These are phyloP conservation scores for Macrolepiota fuliginosa DNA, from an alignment of 768 basidiomycete species.

Conservation along the genomic window DNA sequence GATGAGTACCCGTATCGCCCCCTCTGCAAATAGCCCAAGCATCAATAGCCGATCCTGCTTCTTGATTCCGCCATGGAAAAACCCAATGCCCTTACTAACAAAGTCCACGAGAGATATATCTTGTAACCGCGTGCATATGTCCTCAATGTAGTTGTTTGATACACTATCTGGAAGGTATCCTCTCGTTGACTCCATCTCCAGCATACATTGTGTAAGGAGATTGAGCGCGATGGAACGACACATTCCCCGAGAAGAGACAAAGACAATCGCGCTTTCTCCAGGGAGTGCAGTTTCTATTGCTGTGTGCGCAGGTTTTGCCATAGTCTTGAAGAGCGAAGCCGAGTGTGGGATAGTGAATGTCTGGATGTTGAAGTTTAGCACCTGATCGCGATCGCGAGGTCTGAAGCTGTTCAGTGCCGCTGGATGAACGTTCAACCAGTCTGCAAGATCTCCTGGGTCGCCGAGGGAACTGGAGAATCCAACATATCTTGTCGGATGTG, in stretches of 20 bases:
- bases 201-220: constrained; percentile 83
- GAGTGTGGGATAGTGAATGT: constrained; percentile 88
- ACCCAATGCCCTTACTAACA: constrained; percentile 81
- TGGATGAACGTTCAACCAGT: constrained; percentile 77
- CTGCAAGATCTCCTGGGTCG: constrained; percentile 76
- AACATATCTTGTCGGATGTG: constrained; percentile 65
- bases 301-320: constrained; percentile 86
- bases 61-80: constrained; percentile 75
- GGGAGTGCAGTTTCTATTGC: constrained; percentile 52
- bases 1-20: constrained; percentile 76
- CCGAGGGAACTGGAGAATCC: constrained; percentile 77
- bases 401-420: constrained; percentile 71
- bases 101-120: constrained; percentile 68
- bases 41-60: constrained; percentile 68
- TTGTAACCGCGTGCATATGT: constrained; percentile 54
- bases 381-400: constrained; percentile 80
- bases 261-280: constrained; percentile 65
- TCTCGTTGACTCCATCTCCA: constrained; percentile 63
- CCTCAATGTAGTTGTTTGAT: constrained; percentile 54
- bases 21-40: constrained; percentile 79
- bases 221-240: constrained; percentile 75
- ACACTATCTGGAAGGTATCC: constrained; percentile 63
- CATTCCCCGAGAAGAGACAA: constrained; percentile 83
- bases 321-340: constrained; percentile 81
- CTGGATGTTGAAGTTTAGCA: constrained; percentile 63